A percentile compares a stretch with the other conserved stretches of the same genome.
Evolutionary conservation across 1,139 yeast species (phyloP).

Genomic region (Candida dubliniensis): DNA sequence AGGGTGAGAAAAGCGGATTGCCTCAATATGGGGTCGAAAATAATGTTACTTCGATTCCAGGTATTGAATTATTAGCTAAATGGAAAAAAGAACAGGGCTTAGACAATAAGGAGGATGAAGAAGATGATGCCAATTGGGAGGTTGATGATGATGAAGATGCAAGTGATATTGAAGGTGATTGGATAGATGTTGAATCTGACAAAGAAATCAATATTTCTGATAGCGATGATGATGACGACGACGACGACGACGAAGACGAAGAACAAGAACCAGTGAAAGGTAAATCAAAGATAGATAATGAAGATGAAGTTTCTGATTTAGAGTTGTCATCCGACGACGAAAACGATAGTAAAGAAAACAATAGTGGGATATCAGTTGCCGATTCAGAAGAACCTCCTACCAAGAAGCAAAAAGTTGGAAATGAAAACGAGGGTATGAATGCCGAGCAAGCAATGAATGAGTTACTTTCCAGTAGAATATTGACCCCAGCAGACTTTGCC

Average conservation of each 20-base stretch:
- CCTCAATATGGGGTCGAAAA: conserved; percentile 76
- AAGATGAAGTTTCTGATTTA: conserved; percentile 47
- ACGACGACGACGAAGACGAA: conserved; percentile 20
- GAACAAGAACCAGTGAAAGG: conserved; percentile 38
- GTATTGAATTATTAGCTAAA: conserved; percentile 82
- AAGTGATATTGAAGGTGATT: conserved; percentile 62
- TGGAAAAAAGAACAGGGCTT: conserved; percentile 79
- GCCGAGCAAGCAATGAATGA: conserved; percentile 55
- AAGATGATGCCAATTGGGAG: conserved; percentile 44
- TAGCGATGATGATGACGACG: conserved; percentile 38
- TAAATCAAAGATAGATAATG: conserved; percentile 38
- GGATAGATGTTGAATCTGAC: conserved; percentile 61
- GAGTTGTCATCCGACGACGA: conserved; percentile 26
- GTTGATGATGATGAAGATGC: conserved; percentile 45
- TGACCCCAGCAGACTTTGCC: conserved; percentile 97
- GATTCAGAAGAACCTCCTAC: conserved; percentile 20
- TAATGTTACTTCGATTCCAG: conserved; percentile 72
- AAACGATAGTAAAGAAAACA: conserved; percentile 43
- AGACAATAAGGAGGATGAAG: conserved; percentile 41
- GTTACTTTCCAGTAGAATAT: conserved; percentile 69
- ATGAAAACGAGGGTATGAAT: conserved; percentile 25
- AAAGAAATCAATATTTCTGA: conserved; percentile 57
- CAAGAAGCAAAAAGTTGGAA: conserved; percentile 23
- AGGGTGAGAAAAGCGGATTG: conserved; percentile 45
- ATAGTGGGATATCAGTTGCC: conserved; percentile 22